A percentile compares a stretch with the other conserved stretches of the same genome.
Conservation (phyloP, 192 early-diverging fungal species). For the Thoreauomyces humboldtii region DNA sequence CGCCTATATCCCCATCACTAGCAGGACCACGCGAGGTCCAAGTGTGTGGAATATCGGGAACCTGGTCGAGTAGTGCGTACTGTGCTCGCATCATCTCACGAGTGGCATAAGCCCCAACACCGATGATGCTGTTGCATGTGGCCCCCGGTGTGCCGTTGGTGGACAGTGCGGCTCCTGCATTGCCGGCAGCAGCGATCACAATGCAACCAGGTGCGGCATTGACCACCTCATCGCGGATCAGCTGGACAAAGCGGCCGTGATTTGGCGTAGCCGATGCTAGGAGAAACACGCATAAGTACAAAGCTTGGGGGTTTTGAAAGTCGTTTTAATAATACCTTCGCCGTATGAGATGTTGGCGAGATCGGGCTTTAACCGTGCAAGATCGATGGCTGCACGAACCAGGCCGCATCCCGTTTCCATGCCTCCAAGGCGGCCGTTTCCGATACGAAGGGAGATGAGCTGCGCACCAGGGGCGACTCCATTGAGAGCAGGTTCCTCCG, state of each 20-base stretch:
- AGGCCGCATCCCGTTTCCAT: slow-evolving; percentile 85
- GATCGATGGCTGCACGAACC: slow-evolving; percentile 74
- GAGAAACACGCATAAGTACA: no score
- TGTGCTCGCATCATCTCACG: slow-evolving; percentile 82
- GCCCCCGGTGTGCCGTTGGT: slow-evolving; percentile 81
- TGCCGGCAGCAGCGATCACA: slow-evolving; percentile 88
- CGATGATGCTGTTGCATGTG: slow-evolving; percentile 65
- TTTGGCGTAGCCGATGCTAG: slow-evolving; percentile 58
- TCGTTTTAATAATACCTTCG: no score
- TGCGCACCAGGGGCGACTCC: slow-evolving; percentile 95
- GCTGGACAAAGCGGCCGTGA: slow-evolving; percentile 76
- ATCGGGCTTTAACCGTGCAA: slow-evolving; percentile 41
- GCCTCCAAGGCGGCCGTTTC: slow-evolving; percentile 69
- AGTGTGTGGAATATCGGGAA: slow-evolving; percentile 77
- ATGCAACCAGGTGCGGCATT: slow-evolving; percentile 76
- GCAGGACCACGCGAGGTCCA: slow-evolving; percentile 90
- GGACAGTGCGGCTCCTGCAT: slow-evolving; percentile 85
- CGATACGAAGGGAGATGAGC: slow-evolving; percentile 90
- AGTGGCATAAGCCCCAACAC: slow-evolving; percentile 89
- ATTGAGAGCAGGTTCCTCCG: slow-evolving; percentile 78
- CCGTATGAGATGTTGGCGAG: slow-evolving; percentile 67
- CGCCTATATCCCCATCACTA: slow-evolving; percentile 77
- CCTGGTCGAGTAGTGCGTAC: slow-evolving; percentile 77
- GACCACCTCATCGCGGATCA: slow-evolving; percentile 81
- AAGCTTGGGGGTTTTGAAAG: no score